Evolutionary conservation across 1,284 basidiomycete species (phyloP), one percentile per base, ranked within the genome.

Genomic region (Cryptococcus neoformans): DNA sequence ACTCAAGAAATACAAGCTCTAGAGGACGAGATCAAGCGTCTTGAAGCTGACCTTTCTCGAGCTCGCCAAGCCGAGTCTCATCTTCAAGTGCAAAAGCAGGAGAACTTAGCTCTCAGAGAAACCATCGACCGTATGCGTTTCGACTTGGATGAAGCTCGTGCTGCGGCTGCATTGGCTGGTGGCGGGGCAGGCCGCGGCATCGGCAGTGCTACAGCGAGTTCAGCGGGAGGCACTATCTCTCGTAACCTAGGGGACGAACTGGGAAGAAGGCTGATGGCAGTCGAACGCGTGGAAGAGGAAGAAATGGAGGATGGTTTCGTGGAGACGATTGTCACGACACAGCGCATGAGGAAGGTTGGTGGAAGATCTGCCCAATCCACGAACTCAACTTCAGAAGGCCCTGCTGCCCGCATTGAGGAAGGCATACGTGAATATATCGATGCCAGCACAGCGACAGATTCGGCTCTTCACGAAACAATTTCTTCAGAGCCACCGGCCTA

Each of bases 111-210:
- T 70, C 81, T 94, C 60, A 93, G 92, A 72, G 92, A 95, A 80
- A 94, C 92, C 0, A 94, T 95, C 64, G 91, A 94, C 72, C 83
- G 91, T 38, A 85, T 94, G 83, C 82, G 89, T 38, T 92, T 87
- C 64, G 92, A 95, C 66, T 85, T 94, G 81, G 92, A 94, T 65
- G 90, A 93, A 75, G 83, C 93, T 79, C 82, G 90, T 47, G 64
- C 69, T 0, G 83, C 60, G 8, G 65, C 58, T 16, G 64, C 77
- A 60, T 49, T 53, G 16, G 16, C n/a, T 10, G 52, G 45, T 3
- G 28, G 16, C 17, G 46, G 46, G 46, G 36, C 37, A 41, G 34
- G 74, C 78, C 10, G 70, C 2, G 44, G 53, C 11, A 45, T 51
- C 16, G 44, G 53, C 38, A 62, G 56, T 12, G 58, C 47, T 36